phyloP scores from a whole-genome alignment of 1,284 basidiomycete genomes.

The Puccinia coronata region DNA sequence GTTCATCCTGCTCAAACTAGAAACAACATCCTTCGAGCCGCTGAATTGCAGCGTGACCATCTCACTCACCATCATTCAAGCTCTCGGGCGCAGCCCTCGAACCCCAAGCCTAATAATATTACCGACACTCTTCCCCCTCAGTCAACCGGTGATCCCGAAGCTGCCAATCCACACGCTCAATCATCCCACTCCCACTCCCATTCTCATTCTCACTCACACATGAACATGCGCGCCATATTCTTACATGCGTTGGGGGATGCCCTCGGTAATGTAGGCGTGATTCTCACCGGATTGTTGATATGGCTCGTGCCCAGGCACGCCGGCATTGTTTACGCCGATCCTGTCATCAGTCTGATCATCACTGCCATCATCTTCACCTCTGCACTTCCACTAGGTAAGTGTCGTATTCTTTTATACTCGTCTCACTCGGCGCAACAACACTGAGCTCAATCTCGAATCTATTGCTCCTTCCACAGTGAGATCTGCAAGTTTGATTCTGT shows the following conservation, averaged over 20 bases:
- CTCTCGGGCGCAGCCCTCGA: constrained; percentile 25
- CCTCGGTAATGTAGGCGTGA: constrained; percentile 95
- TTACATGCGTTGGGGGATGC: constrained; percentile 97
- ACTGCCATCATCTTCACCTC: constrained; percentile 96
- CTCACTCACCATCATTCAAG: constrained; percentile 54
- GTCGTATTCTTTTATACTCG: constrained; percentile 14
- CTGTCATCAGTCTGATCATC: constrained; percentile 88
- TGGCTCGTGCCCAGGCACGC: constrained; percentile 65
- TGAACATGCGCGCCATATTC: constrained; percentile 70
- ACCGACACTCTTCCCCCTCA: constrained; percentile 59
- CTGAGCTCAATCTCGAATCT: too few species aligned
- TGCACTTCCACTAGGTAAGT: constrained; percentile 82
- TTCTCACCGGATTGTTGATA: constrained; percentile 87
- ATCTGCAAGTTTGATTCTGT: constrained; percentile 91
- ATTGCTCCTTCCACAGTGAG: constrained; percentile 65
- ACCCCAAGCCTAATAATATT: constrained; percentile 63
- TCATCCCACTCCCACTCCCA: constrained; percentile 22
- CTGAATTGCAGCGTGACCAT: constrained; percentile 53
- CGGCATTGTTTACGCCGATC: constrained; percentile 84
- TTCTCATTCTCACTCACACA: constrained; percentile 50
- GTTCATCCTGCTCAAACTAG: constrained; percentile 45
- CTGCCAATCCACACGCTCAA: constrained; percentile 46
- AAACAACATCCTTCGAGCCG: constrained; percentile 33
- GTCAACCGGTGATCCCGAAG: constrained; percentile 51
- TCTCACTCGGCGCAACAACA: neutral